Percentiles rank a stretch among this genome's conserved stretches.
phyloP scores from a whole-genome alignment of 2,329 filamentous ascomycete species.

The Thermothelomyces thermophilus region DNA sequence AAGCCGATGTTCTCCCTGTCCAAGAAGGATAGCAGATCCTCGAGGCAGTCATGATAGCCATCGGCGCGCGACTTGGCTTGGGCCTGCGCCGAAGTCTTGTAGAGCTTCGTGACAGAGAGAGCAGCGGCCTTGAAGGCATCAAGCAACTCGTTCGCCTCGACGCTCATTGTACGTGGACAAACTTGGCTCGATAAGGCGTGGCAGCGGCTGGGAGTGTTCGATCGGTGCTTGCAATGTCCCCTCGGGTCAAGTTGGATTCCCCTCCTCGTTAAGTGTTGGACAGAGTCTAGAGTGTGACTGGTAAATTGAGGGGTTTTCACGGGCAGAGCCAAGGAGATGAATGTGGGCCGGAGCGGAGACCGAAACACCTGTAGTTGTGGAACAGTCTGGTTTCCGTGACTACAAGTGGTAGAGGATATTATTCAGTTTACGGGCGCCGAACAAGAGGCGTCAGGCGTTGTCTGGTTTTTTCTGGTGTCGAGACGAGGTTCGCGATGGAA shows the following conservation, averaged over 20 bases:
- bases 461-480: no score
- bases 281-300: conserved; percentile 3
- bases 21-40: conserved; percentile 79
- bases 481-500: background rate
- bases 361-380: background rate
- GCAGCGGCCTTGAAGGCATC: conserved; percentile 89
- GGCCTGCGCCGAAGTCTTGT: conserved; percentile 79
- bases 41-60: conserved; percentile 90
- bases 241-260: background rate
- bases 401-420: background rate
- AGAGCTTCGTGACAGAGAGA: conserved; percentile 89
- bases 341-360: conserved; percentile 15
- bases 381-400: background rate
- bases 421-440: background rate
- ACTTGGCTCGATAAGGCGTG: background rate
- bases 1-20: conserved; percentile 76
- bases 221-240: background rate
- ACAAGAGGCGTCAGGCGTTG: background rate
- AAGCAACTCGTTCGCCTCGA: conserved; percentile 58
- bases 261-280: background rate
- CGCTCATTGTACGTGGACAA: conserved; percentile 28
- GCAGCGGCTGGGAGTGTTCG: background rate
- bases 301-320: conserved; percentile 20
- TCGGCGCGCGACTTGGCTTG: conserved; percentile 68
- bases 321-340: conserved; percentile 9